Evolutionary conservation across 2,329 filamentous ascomycete species (phyloP), one percentile per base, ranked within the genome.

Genomic region (Helotiales sp.): DNA sequence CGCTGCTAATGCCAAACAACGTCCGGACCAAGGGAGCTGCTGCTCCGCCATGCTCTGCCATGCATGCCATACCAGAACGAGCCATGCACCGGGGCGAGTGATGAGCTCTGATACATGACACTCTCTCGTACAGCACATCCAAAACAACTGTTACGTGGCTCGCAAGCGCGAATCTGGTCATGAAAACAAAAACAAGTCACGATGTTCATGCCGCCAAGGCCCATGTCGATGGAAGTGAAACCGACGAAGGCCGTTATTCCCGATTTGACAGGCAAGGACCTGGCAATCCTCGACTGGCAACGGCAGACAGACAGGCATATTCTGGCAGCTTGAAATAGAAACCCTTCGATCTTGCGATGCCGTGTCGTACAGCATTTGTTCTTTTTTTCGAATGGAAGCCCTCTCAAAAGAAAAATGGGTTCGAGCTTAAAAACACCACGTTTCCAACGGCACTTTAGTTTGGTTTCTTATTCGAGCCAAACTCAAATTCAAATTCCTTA

Each of bases 141-240:
- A 69, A 73, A 71, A 71, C 70, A 69, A 34, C 37, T 69, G 62
- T 69, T 70, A 72, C 70, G 70, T 66, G 64, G 69, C 62, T 65
- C 66, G 64, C 61, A 65, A 60, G 65, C 50, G 30, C 52, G 47
- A n/a, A 32, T 37, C n/a, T 8, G 20, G 43, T 15, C 22, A 26
- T 28, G 32, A 32, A 45, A 55, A 5, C 43, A n/a, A 26, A 20
- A 24, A 55, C 61, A 52, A 64, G 60, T 58, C 40, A 24, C 57
- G 50, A 59, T 63, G 37, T 61, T 57, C 66, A 60, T 68, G 65
- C 47, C 32, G 67, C 67, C 69, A 70, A 71, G 70, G 40, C 47
- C 54, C 24, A 63, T 66, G 58, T 50, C 55, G 57, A 34, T 54
- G 59, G 28, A 34, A 69, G 54, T 69, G 66, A 70, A 73, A 67